Evolutionary conservation across 169 alveolate species (phyloP).

Genomic region (Plasmodium gonderi): DNA sequence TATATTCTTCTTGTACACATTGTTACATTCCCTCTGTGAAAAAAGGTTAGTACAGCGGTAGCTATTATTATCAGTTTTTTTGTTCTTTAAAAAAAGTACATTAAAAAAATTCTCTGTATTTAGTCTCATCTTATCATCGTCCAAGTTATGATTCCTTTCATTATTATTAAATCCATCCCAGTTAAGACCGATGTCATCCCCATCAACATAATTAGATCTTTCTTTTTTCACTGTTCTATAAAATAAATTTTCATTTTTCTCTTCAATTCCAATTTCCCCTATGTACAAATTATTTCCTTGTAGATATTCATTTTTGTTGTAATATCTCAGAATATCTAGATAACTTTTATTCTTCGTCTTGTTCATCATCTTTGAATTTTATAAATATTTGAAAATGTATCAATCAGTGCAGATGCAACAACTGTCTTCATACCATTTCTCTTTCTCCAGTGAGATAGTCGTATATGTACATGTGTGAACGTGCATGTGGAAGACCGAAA

Average conservation of each 20-base stretch:
- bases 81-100: neutral
- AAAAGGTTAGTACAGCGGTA: neutral
- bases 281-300: neutral
- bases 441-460: too few species aligned
- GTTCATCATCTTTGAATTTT: constrained; percentile 7
- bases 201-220: too few species aligned
- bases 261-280: neutral
- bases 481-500: too few species aligned
- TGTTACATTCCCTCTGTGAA: neutral
- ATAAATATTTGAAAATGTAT: neutral
- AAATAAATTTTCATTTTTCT: neutral
- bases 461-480: too few species aligned
- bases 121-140: neutral
- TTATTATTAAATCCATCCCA: neutral
- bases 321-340: constrained; percentile 36
- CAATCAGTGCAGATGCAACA: neutral
- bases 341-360: constrained; percentile 10
- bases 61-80: neutral
- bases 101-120: neutral
- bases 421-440: neutral
- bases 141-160: neutral
- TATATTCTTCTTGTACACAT: neutral
- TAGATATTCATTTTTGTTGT: constrained; percentile 23
- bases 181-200: neutral
- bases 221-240: neutral